These are phyloP conservation scores for Calonectria naviculata DNA, from an alignment of 2,329 filamentous ascomycete species.

Conservation along the genomic window DNA sequence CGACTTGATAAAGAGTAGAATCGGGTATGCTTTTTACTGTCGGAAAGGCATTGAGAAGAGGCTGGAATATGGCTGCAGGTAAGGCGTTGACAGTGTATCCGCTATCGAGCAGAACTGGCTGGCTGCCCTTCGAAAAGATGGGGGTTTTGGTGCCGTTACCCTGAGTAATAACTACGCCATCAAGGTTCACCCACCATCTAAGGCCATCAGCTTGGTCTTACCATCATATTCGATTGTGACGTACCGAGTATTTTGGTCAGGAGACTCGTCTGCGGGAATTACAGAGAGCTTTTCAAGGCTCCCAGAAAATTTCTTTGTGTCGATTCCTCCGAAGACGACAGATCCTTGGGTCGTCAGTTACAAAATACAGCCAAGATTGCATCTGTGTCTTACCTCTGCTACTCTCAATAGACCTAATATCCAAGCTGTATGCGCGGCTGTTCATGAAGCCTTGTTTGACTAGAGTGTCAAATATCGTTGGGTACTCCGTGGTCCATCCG, in stretches of 20 bases:
- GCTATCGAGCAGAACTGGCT: conserved; percentile 70
- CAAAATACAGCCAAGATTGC: too few relatives aligned
- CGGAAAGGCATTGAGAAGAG: conserved; percentile 55
- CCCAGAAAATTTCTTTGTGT: conserved; percentile 66
- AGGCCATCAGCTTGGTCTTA: background rate
- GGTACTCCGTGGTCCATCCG: conserved; percentile 49
- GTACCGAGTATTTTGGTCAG: conserved; percentile 46
- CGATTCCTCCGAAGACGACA: conserved; percentile 66
- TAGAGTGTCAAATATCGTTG: conserved; percentile 49
- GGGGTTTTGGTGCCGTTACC: conserved; percentile 51
- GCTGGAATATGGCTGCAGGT: conserved; percentile 64
- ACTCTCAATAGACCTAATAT: conserved; percentile 46
- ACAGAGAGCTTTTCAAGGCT: conserved; percentile 66
- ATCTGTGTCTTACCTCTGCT: conserved; percentile 32
- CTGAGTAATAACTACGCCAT: conserved; percentile 48
- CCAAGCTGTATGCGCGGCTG: conserved; percentile 50
- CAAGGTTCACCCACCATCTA: conserved; percentile 57
- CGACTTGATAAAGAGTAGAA: conserved; percentile 60
- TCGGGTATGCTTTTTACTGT: conserved; percentile 55
- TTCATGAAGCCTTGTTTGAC: conserved; percentile 48
- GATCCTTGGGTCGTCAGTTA: conserved; percentile 29
- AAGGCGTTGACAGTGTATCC: conserved; percentile 76
- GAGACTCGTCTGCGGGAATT: conserved; percentile 53
- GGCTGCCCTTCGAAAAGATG: conserved; percentile 53
- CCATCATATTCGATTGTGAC: background rate